Percentiles rank a stretch among this genome's conserved stretches.
Evolutionary conservation across 129 eudicot species (phyloP).

Genomic region (Artemisia annua): DNA sequence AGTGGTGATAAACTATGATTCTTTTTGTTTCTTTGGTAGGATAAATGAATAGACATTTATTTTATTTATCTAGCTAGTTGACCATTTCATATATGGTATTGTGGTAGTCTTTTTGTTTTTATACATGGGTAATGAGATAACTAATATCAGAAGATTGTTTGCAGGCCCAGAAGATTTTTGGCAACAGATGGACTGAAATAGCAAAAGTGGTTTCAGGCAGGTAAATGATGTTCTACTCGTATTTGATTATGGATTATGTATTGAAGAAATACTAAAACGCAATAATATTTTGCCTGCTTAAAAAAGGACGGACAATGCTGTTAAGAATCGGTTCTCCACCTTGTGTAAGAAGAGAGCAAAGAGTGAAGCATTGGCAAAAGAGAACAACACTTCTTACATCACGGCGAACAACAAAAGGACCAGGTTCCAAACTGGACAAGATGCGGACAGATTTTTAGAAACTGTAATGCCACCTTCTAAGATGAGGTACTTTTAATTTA

Average conservation of each 20-base stretch:
- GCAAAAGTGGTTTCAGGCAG: slow-evolving; percentile 99
- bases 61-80: too few relatives aligned
- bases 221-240: slow-evolving; percentile 44
- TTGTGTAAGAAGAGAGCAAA: slow-evolving; percentile 96
- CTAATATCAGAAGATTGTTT: slow-evolving; percentile 28
- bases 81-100: background rate
- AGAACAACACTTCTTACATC: slow-evolving; percentile 56
- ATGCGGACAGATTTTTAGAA: slow-evolving; percentile 43
- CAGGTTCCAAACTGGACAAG: slow-evolving; percentile 47
- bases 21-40: too few relatives aligned
- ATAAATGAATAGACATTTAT: too few relatives aligned
- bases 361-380: slow-evolving; percentile 84
- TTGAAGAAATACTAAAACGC: slow-evolving; percentile 3
- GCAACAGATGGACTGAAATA: slow-evolving; percentile 98
- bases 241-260: background rate
- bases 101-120: background rate
- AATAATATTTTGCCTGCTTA: slow-evolving; percentile 10
- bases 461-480: slow-evolving; percentile 57
- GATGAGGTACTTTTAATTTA: slow-evolving; percentile 53
- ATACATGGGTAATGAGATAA: background rate
- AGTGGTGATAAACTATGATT: too few relatives aligned
- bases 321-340: slow-evolving; percentile 94
- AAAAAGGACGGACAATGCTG: slow-evolving; percentile 95
- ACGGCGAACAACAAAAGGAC: slow-evolving; percentile 78
- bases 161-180: slow-evolving; percentile 98